Evolutionary conservation across 2,329 filamentous ascomycete genomes (phyloP).

Genomic region (Aschersonia sp.): DNA sequence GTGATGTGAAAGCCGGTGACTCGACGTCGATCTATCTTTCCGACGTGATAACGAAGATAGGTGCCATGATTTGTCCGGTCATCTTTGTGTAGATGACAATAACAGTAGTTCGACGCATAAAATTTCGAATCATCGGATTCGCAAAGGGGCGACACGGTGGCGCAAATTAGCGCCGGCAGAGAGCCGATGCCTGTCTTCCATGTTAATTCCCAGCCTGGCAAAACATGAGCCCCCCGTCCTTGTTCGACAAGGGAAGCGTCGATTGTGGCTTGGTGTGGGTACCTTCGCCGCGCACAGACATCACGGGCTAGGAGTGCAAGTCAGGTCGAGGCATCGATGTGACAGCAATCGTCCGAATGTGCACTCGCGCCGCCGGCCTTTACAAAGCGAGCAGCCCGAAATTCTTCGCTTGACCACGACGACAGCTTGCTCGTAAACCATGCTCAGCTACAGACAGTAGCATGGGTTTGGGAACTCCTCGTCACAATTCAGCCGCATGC

Average conservation of each 20-base stretch:
- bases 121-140: neutral
- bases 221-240: neutral
- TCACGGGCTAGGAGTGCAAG: neutral
- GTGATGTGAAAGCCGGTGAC: neutral
- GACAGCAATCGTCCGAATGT: neutral
- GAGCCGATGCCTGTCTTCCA: neutral
- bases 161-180: slow-evolving; percentile 1
- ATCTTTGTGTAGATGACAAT: neutral
- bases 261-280: neutral
- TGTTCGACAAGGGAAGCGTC: neutral
- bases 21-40: neutral
- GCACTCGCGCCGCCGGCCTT: neutral
- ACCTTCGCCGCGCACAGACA: neutral
- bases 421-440: too few relatives aligned
- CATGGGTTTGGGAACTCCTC: too few relatives aligned
- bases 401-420: too few relatives aligned
- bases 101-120: neutral
- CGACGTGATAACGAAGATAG: neutral
- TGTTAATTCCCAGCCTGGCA: neutral
- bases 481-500: too few relatives aligned
- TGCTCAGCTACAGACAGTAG: too few relatives aligned
- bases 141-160: neutral
- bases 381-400: too few relatives aligned
- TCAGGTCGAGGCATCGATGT: neutral
- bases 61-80: neutral